Evolutionary conservation across 805 yeast species (phyloP).

Genomic region (Candida dendrica): DNA sequence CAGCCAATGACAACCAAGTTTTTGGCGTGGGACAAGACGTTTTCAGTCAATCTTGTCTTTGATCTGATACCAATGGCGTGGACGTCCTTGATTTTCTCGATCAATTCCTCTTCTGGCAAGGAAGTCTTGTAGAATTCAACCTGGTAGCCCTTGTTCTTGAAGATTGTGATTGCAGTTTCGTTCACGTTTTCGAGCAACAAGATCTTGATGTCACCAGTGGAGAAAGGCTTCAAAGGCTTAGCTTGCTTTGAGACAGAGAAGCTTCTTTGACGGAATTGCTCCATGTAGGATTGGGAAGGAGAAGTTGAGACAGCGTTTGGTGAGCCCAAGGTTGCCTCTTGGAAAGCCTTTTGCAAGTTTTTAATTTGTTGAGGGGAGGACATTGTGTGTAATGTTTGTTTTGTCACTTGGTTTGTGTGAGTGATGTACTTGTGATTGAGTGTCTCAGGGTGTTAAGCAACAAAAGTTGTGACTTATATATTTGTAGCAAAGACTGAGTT

Average conservation of each 20-base stretch:
- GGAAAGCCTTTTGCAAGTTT: slow-evolving; percentile 45
- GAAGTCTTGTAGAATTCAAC: slow-evolving; percentile 90
- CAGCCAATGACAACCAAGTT: slow-evolving; percentile 90
- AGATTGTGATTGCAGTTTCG: slow-evolving; percentile 81
- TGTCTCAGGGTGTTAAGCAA: too few relatives aligned
- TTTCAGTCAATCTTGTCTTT: slow-evolving; percentile 81
- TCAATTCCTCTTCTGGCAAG: slow-evolving; percentile 85
- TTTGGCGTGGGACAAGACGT: slow-evolving; percentile 76
- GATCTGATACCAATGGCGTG: slow-evolving; percentile 98
- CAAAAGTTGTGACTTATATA: too few relatives aligned
- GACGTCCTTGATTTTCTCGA: slow-evolving; percentile 86
- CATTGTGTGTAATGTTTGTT: slow-evolving; percentile 34
- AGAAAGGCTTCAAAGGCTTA: slow-evolving; percentile 85
- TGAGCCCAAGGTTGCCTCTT: slow-evolving; percentile 48
- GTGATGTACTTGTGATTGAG: neutral
- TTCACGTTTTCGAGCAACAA: slow-evolving; percentile 89
- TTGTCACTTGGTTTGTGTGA: neutral
- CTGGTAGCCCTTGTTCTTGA: slow-evolving; percentile 89
- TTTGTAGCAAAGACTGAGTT: too few relatives aligned
- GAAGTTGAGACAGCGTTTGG: slow-evolving; percentile 77
- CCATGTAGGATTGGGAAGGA: slow-evolving; percentile 68
- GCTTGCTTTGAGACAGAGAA: slow-evolving; percentile 39
- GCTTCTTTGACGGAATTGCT: slow-evolving; percentile 32
- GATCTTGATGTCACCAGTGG: slow-evolving; percentile 91
- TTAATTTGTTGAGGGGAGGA: slow-evolving; percentile 61